Percentiles rank a stretch among this genome's conserved stretches.
phyloP scores from a whole-genome alignment of 2,329 filamentous ascomycete genomes.

The Colletotrichum aenigma region DNA sequence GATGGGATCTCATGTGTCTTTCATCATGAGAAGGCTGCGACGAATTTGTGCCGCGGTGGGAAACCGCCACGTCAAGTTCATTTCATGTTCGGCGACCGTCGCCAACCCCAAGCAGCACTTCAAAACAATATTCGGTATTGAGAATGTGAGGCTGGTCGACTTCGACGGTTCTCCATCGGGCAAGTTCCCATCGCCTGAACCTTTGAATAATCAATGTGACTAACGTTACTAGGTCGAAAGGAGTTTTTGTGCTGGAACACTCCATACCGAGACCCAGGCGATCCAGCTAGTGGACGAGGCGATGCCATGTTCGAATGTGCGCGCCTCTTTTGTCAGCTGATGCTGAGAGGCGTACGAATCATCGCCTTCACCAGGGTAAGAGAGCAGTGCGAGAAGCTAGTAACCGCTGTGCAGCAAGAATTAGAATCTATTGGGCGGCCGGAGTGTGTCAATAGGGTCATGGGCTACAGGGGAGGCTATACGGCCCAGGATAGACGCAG shows the following conservation, averaged over 20 bases:
- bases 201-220: background rate
- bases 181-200: background rate
- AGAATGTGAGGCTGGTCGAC: constrained; percentile 81
- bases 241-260: constrained; percentile 99
- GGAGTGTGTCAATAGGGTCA: constrained; percentile 80
- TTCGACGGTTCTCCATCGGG: constrained; percentile 88
- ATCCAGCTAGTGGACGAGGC: constrained; percentile 85
- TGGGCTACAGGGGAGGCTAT: constrained; percentile 96
- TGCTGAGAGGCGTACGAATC: constrained; percentile 85
- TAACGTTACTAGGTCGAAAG: constrained; percentile 67
- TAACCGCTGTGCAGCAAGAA: constrained; percentile 80
- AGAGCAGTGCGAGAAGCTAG: constrained; percentile 84
- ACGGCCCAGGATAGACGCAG: constrained; percentile 86
- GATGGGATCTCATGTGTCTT: constrained; percentile 90
- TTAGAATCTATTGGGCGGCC: constrained; percentile 73
- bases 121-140: constrained; percentile 88
- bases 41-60: constrained; percentile 90
- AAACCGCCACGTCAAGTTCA: constrained; percentile 84
- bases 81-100: constrained; percentile 96
- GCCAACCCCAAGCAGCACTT: constrained; percentile 93
- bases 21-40: constrained; percentile 89
- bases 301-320: constrained; percentile 87
- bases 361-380: constrained; percentile 92
- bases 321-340: constrained; percentile 85
- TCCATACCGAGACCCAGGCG: constrained; percentile 86